Evolutionary conservation across 108 stramenopile species (phyloP), one percentile per base, ranked within the genome.

Genomic region (Skeletonema potamos): DNA sequence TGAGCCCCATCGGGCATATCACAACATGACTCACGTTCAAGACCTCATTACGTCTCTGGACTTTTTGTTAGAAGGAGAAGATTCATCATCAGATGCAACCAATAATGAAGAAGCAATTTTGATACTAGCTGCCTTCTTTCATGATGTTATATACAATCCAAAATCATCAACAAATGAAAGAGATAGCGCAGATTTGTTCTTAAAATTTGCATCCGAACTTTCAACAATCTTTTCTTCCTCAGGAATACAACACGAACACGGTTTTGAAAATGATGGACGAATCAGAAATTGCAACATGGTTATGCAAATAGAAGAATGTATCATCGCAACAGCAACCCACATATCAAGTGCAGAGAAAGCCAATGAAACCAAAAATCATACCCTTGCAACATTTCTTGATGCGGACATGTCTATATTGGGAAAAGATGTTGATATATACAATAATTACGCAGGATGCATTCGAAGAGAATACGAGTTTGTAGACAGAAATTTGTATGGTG

Each of bases 371-470:
- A 34, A 72, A 30, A 57, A 80, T 62, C 54, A 10, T 24, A 48
- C 48, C 1, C 66, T 85, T 30, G 70, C 74, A 1, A 48, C 71
- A 36, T 92, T 94, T 69, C 79, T 94, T 59, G 93, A 94, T 72
- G 81, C 89, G 8, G 93, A 94, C 75, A 87, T 94, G 82, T 81
- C 93, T 22, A 89, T 94, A 9, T 64, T 94, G 37, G 93, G 88
- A 22, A 90, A 90, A 60, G 43, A 69, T 22, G 15, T 20, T 0
- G 32, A 60, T 2, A 77, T 81, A 11, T 94, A 94, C 54, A 36
- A 82, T 22, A 30, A 39, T 6, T 94, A 94, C 79, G 89, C 93
- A 0, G 64, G 69, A 51, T 68, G 84, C 61, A 92, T 94, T 60
- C 90, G 90, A 51, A 76, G 73, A 64, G 93, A 94, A 64, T 94